Evolutionary conservation across 345 rosid genomes (phyloP).

Genomic region (Eucalyptus curtisii): DNA sequence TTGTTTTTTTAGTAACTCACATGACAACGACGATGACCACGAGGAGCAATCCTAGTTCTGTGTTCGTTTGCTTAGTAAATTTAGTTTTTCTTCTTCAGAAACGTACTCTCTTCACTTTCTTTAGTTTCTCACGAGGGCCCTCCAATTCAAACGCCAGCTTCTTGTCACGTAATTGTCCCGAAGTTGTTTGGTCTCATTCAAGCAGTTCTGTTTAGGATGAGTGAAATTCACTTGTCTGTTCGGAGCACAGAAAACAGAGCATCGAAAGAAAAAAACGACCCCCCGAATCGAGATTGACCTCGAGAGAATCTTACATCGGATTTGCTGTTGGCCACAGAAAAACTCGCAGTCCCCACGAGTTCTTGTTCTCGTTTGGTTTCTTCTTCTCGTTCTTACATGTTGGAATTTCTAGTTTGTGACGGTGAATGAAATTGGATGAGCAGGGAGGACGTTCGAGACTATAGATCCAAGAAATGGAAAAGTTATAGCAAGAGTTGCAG

Average conservation of each 20-base stretch:
- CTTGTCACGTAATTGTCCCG: background rate
- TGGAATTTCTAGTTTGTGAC: background rate
- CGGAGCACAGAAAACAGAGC: background rate
- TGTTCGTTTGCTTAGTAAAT: background rate
- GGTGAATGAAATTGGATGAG: background rate
- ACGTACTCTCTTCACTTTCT: background rate
- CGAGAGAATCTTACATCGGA: background rate
- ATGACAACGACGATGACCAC: background rate
- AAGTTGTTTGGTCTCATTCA: background rate
- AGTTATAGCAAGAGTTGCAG: conserved; percentile 27
- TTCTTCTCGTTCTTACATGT: background rate
- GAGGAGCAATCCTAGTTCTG: rapidly evolving
- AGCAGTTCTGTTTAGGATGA: background rate
- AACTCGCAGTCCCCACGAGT: background rate
- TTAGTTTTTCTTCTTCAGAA: background rate
- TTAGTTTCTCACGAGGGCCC: background rate
- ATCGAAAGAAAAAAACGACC: background rate
- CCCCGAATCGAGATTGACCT: background rate
- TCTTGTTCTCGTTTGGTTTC: background rate
- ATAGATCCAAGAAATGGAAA: conserved; percentile 49
- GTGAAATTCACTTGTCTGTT: background rate
- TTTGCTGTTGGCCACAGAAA: background rate
- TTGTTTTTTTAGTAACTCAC: background rate
- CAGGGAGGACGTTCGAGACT: conserved; percentile 48
- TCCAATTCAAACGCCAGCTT: background rate